Evolutionary conservation across 2,329 filamentous ascomycete species (phyloP), one percentile per base, ranked within the genome.

Genomic region (Diplodia seriata): DNA sequence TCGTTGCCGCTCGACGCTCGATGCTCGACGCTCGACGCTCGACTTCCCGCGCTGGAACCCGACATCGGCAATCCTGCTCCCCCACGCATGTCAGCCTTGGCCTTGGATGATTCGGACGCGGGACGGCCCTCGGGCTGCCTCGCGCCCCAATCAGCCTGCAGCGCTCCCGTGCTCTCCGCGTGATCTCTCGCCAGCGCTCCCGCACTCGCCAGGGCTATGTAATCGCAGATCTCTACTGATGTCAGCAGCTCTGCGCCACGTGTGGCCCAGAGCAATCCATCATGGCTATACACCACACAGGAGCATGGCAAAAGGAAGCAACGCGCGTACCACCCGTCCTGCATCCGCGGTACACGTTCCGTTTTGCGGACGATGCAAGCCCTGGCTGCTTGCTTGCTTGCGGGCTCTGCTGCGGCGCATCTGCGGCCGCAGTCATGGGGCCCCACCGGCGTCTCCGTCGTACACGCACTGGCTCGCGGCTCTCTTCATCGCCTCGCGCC

Each of bases 401-500:
- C 36, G 1, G 3, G 43, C 18, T 11, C 26, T 20, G 43, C 43
- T 12, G 53, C 53, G 56, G 56, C 38, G 38, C 56, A 43, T 47
- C 38, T 61, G 14, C 20, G 38, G 38, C 43, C 36, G 57, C 40
- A 40, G 57, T 33, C 57, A 20, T 9, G 38, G 18, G 57, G 31
- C 40, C 33, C 40, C 57, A 50, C 57, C 57, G 36, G 55, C 55
- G 36, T 26, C 36, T 59, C 55, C 55, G 57, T 18, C 31, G 57
- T 43, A 49, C 43, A 47, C 43, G 43, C 43, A 47, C 43, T 47
- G 43, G 43, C 43, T 20, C 14, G 43, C 43, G 9, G 36, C 36
- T 38, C 36, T 20, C 29, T 38, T 18, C 38, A n/a, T 20, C 4
- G 26, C 59, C 59, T 63, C 59, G 59, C 59, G 59, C 59, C n/a